Conservation (phyloP, 1,139 yeast species). For the Martiniozyma asiatica region DNA sequence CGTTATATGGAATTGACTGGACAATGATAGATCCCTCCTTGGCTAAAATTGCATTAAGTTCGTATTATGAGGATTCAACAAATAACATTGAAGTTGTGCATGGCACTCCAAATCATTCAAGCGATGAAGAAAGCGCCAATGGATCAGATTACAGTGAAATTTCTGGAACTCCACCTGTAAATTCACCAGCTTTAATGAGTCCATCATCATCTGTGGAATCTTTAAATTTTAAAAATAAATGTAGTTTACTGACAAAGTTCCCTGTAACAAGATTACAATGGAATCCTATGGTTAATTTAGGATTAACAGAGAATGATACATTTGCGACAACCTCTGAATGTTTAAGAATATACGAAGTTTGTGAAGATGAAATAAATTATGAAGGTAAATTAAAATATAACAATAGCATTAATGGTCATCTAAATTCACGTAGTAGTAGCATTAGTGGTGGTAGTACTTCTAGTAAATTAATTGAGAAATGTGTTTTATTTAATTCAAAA, state of each 20-base stretch:
- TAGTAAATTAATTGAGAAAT: conserved; percentile 25
- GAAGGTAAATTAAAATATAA: conserved; percentile 23
- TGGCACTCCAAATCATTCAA: conserved; percentile 20
- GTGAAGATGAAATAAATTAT: conserved; percentile 1
- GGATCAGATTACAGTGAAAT: too few species aligned
- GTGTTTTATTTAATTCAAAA: conserved; percentile 29
- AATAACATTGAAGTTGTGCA: conserved; percentile 43
- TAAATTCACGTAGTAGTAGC: conserved; percentile 15
- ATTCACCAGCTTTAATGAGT: too few species aligned
- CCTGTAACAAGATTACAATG: conserved; percentile 64
- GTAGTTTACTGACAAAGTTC: conserved; percentile 25
- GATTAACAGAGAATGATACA: conserved; percentile 24
- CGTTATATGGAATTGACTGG: conserved; percentile 67
- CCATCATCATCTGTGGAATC: too few species aligned
- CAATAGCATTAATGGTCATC: conserved; percentile 19
- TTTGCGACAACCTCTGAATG: conserved; percentile 66
- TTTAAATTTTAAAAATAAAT: too few species aligned
- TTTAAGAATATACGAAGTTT: conserved; percentile 50
- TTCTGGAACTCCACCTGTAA: too few species aligned
- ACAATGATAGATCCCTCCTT: conserved; percentile 25
- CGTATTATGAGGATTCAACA: conserved; percentile 58
- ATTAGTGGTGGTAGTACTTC: conserved; percentile 18
- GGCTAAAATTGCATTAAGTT: conserved; percentile 44
- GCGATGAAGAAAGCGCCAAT: too few species aligned
- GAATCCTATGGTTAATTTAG: conserved; percentile 40